Base-by-base conservation (phyloP, 2,329 filamentous ascomycete species). In the Aulographum hederae region DNA sequence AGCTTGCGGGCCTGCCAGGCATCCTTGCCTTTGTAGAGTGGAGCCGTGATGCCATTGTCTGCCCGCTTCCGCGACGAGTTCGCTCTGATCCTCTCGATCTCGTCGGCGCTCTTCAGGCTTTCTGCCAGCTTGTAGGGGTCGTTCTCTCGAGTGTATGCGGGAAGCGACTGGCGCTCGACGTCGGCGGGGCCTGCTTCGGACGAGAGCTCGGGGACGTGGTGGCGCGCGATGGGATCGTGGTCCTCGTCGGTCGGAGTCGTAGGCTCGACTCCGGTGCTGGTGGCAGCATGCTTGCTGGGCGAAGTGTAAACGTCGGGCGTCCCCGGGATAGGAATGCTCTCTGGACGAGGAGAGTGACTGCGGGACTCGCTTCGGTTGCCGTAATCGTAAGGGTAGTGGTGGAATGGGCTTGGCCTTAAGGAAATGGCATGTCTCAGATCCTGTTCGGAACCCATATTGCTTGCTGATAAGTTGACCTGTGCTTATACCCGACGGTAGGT, bases 91-190 rank as follows among this genome's bases (percentile, higher is more conserved):
- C 69, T 62, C 21, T 73, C 67, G 39, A 94, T 70, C 50, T 94
- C 80, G 13, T 65, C 68, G 18, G 72, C 61, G 14, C 77, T 73
- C 58, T 93, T 95, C 51, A 89, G 69, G 33, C 70, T 73, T 2
- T 69, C 68, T 1, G 78, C 72, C 3, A 95, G 72, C 33, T 74
- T 70, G 53, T 82, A 89, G 0, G 86, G 86, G 44, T 95, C 86
- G 45, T 70, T 77, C 40, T 74, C 71, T 17, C 54, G 52, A 14
- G 63, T 69, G 44, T 74, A 69, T 6, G 61, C 62, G 0, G 75
- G 73, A 5, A 68, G 54, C 25, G 60, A 58, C 27, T 62, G 56
- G 16, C 54, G 47, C 41, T 65, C 61, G 37, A 62, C 44, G 32
- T 63, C 57, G 29, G 8, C 29, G 10, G 8, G 14, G 6, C 10